A percentile compares a stretch with the other conserved stretches of the same genome.
phyloP scores from a whole-genome alignment of 306 rosid genomes.

The Vigna unguiculata region DNA sequence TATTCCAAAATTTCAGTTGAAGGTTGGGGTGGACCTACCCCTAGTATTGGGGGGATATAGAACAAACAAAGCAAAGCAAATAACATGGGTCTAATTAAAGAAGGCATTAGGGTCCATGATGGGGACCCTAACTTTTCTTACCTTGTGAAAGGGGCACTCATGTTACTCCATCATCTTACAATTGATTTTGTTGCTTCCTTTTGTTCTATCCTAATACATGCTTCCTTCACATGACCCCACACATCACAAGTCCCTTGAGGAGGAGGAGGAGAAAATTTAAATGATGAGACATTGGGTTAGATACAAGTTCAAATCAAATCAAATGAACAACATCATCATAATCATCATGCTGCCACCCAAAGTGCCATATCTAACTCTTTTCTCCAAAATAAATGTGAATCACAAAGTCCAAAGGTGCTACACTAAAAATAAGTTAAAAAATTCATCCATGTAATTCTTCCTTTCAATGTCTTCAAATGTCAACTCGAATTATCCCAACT shows the following conservation, averaged over 20 bases:
- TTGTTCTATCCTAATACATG: constrained; percentile 51
- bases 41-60: constrained; percentile 47
- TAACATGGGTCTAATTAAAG: constrained; percentile 61
- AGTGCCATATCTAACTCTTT: constrained; percentile 35
- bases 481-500: too few species aligned
- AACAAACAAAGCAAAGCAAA: constrained; percentile 53
- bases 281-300: constrained; percentile 53
- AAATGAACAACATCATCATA: background rate
- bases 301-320: constrained; percentile 34
- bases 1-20: constrained; percentile 59
- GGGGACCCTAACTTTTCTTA: constrained; percentile 65
- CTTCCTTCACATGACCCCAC: constrained; percentile 51
- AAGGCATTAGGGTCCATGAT: constrained; percentile 57
- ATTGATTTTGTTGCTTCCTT: constrained; percentile 68
- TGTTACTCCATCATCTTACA: constrained; percentile 58
- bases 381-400: constrained; percentile 45
- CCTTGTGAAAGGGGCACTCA: constrained; percentile 71
- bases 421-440: too few species aligned
- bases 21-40: constrained; percentile 39
- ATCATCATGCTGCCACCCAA: constrained; percentile 37
- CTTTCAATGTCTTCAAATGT: too few species aligned
- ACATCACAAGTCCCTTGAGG: constrained; percentile 52
- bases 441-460: constrained; percentile 22
- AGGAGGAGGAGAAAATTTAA: background rate
- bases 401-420: constrained; percentile 54